phyloP scores from a whole-genome alignment of 495 filamentous ascomycete species.

The Diplogelasinospora grovesii region DNA sequence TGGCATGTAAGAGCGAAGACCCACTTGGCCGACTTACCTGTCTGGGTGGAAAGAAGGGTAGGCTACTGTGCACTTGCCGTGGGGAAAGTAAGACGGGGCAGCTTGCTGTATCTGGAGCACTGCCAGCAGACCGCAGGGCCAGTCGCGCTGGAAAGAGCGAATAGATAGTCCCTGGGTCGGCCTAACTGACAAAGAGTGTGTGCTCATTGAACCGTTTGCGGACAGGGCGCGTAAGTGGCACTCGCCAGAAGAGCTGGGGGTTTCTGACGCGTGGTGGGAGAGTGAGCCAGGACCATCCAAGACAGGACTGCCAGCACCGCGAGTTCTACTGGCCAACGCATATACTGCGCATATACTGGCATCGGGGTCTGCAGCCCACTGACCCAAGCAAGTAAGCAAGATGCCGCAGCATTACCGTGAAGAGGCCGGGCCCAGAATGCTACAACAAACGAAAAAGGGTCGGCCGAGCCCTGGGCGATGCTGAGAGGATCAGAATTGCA shows the following conservation, averaged over 20 bases:
- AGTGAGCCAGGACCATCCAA: no score
- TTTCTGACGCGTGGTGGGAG: no score
- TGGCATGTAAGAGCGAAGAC: slow-evolving; percentile 15
- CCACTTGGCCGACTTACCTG: slow-evolving; percentile 5
- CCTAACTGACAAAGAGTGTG: slow-evolving; percentile 1
- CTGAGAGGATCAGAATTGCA: no score
- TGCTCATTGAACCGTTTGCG: not conserved
- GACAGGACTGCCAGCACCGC: no score
- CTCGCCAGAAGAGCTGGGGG: not conserved
- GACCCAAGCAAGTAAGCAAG: no score
- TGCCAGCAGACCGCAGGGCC: slow-evolving; percentile 4
- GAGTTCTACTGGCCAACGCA: no score
- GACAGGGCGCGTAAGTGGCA: slow-evolving; percentile 3
- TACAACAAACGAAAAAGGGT: no score
- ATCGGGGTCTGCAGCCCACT: no score
- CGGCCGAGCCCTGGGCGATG: no score
- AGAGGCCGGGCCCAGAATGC: no score
- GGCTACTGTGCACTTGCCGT: not conserved
- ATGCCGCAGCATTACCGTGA: no score
- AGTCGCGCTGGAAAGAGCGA: slow-evolving; percentile 1
- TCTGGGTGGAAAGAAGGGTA: not conserved
- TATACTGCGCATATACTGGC: no score
- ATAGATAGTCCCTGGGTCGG: slow-evolving; percentile 2
- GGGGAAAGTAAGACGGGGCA: slow-evolving; percentile 2
- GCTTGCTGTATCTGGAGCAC: slow-evolving; percentile 7